These are phyloP conservation scores for Neofusicoccum cordaticola DNA, from an alignment of 2,329 filamentous ascomycete genomes.

Conservation along the genomic window DNA sequence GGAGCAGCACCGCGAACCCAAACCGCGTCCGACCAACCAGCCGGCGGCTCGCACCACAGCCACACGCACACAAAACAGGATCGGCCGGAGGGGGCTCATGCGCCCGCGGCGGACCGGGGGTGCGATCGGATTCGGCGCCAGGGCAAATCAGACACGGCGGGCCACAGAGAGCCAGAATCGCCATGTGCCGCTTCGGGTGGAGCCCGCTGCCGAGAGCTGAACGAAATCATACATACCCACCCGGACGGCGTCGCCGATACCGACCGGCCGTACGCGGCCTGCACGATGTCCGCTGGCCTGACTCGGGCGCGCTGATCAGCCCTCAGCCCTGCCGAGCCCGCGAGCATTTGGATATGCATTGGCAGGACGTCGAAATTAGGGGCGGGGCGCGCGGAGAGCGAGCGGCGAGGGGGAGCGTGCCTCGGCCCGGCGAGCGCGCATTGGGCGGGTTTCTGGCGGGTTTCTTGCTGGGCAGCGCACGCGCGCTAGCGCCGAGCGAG, in stretches of 20 bases:
- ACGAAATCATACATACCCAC: no score
- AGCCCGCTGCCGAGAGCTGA: no score
- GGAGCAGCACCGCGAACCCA: not conserved
- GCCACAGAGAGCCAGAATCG: not conserved
- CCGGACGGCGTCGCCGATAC: conserved; percentile 5
- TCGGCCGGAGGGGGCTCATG: conserved; percentile 5
- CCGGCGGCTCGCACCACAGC: not conserved
- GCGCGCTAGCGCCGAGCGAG: no score
- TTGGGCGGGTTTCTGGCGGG: not conserved
- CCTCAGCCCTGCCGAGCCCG: not conserved
- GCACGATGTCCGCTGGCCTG: not conserved
- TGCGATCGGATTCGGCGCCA: no score
- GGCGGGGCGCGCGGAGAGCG: not conserved
- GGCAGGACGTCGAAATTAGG: conserved; percentile 12
- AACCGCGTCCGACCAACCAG: not conserved
- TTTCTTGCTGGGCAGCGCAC: no score
- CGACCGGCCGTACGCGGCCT: conserved; percentile 1
- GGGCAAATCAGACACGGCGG: not conserved
- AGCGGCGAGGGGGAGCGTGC: not conserved
- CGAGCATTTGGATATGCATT: conserved; percentile 1
- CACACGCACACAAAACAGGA: not conserved
- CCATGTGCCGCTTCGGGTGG: no score
- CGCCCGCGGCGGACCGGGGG: not conserved
- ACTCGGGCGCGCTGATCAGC: not conserved
- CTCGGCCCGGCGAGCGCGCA: not conserved